Percentiles rank a stretch among this genome's conserved stretches.
Conservation (phyloP, 2,329 filamentous ascomycete species). For the Fusarium sp. region DNA sequence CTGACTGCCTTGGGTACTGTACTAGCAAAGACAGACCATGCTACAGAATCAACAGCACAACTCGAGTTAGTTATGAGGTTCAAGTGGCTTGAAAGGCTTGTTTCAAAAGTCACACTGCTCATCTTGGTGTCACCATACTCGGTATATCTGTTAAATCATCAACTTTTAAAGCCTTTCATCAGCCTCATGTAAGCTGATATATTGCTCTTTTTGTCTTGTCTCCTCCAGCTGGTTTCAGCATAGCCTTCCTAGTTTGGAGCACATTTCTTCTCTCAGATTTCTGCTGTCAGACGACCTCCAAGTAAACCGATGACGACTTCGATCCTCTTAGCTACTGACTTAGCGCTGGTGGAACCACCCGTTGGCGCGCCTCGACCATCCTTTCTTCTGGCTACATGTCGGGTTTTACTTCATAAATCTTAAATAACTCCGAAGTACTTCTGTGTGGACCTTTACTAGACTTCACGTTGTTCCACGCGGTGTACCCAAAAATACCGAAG, state of each 20-base stretch:
- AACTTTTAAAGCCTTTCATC: background rate
- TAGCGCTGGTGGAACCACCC: conserved; percentile 6
- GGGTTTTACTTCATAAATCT: background rate
- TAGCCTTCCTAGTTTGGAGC: background rate
- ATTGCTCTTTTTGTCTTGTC: background rate
- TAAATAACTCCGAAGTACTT: background rate
- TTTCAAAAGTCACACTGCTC: background rate
- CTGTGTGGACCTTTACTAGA: background rate
- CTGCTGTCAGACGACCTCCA: background rate
- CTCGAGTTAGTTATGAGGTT: background rate
- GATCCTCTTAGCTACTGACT: background rate
- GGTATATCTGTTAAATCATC: background rate
- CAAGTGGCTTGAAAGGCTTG: conserved; percentile 5
- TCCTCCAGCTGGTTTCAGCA: background rate
- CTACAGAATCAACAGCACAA: background rate
- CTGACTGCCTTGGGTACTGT: background rate
- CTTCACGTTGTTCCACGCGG: background rate
- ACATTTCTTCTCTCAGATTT: background rate
- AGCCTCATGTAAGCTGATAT: background rate
- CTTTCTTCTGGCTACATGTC: background rate
- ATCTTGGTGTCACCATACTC: background rate
- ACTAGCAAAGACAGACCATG: background rate
- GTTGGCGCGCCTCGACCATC: background rate
- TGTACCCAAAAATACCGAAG: conserved; percentile 13
- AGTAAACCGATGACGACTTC: conserved; percentile 17